Percentiles rank a stretch among this genome's conserved stretches.
phyloP scores from a whole-genome alignment of 257 asterid genomes.

The Euphrasia confusa region DNA sequence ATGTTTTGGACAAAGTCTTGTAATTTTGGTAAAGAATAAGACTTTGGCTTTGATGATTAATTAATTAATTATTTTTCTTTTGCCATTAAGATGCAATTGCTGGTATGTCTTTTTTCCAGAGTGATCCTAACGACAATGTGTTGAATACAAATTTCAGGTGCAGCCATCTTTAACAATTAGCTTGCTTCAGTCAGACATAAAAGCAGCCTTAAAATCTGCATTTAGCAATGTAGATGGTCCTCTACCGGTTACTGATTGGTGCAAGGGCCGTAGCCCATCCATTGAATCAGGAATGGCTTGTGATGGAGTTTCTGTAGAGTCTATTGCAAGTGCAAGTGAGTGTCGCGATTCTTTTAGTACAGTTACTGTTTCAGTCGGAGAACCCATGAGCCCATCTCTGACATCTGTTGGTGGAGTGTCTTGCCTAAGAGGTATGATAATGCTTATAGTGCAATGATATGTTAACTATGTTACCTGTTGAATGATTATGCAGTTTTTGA shows the following conservation, averaged over 20 bases:
- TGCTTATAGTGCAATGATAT: constrained; percentile 19
- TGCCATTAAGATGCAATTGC: constrained; percentile 2
- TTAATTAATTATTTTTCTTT: constrained; percentile 1
- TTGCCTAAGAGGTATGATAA: constrained; percentile 53
- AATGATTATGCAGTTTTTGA: constrained; percentile 26
- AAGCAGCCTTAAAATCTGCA: constrained; percentile 89
- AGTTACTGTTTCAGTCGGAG: constrained; percentile 67
- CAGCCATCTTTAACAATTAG: constrained; percentile 76
- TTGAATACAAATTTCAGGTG: constrained; percentile 53
- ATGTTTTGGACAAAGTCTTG: constrained; percentile 14
- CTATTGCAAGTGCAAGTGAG: constrained; percentile 90
- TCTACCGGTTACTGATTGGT: constrained; percentile 84
- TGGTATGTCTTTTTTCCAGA: constrained; percentile 14
- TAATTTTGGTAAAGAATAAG: constrained; percentile 3
- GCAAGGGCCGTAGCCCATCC: constrained; percentile 85
- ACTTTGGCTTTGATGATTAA: constrained; percentile 5
- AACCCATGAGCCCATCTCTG: constrained; percentile 84
- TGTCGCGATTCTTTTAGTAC: constrained; percentile 90
- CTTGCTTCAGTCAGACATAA: constrained; percentile 92
- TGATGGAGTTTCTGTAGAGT: constrained; percentile 84
- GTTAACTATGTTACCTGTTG: constrained; percentile 22
- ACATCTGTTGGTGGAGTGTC: constrained; percentile 61
- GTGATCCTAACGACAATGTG: constrained; percentile 18
- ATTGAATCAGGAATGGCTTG: constrained; percentile 57
- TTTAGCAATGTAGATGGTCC: constrained; percentile 93